Base-by-base conservation (phyloP, 495 filamentous ascomycete species). In the Podospora conica region DNA sequence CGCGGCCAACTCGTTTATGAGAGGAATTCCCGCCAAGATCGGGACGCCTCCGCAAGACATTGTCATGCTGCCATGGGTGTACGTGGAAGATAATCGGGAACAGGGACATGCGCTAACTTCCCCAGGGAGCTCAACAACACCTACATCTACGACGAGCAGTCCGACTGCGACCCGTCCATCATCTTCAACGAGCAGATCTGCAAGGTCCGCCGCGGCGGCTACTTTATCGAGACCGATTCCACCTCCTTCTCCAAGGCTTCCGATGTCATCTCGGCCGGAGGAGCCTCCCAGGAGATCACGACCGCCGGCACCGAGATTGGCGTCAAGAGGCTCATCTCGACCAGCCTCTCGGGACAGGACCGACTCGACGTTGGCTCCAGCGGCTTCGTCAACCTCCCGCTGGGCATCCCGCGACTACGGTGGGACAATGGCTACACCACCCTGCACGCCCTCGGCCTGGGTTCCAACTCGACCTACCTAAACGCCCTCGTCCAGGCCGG, bases 401-500 rank as follows among this genome's bases (percentile, higher is more conserved):
- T 73, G 8, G 71, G 71, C 57, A 67, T 73, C 28, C 69, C 71
- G 0, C 62, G 66, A 0, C 33, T 66, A 21, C 29, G 23, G 8
- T 71, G 69, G 69, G 69, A 69, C 27, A 25, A 63, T 21, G 69
- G 66, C 58, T 71, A 69, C 58, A 73, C 66, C 11, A 67, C 56
- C 40, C 31, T 69, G 3, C 69, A 70, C 25, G 28, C 71, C 3
- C 64, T 75, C 18, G 74, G 79, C 3, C 72, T 82, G 8, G 79
- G 78, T 2, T 65, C 59, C 53, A 80, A 83, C 60, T 81, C 79
- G 21, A 81, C 76, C 29, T 67, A 78, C n/a, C 66, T 82, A 6
- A 76, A 76, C 53, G 60, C 69, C 5, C 68, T 82, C 5, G 21
- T 68, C 23, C 61, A 68, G 21, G 66, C 71, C 20, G 74, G 75